phyloP scores from a whole-genome alignment of 139 green algal species.

The Spirogloea muscicola region DNA sequence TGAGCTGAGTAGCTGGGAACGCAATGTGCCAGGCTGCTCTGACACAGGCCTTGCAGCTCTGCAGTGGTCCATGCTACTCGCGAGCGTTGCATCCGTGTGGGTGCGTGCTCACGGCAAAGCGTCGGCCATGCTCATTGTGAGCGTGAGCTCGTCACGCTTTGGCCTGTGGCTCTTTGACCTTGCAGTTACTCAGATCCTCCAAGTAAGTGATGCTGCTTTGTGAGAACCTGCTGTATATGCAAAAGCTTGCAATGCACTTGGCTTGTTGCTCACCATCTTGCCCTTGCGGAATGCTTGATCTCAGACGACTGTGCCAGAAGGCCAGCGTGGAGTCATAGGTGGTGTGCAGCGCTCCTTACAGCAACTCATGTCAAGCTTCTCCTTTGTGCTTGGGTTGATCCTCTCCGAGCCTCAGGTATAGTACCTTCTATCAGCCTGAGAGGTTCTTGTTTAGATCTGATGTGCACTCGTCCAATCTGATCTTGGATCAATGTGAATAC shows the following conservation, averaged over 20 bases:
- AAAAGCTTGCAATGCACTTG: neutral
- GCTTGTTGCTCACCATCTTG: neutral
- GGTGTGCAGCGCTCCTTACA: slow-evolving; percentile 76
- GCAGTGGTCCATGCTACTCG: slow-evolving; percentile 19
- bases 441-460: no score
- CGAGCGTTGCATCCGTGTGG: slow-evolving; percentile 45
- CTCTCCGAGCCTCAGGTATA: slow-evolving; percentile 9
- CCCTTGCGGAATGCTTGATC: neutral
- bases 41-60: neutral
- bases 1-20: neutral
- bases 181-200: slow-evolving; percentile 72
- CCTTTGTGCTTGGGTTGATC: slow-evolving; percentile 57
- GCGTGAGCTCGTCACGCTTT: slow-evolving; percentile 63
- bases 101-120: neutral
- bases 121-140: slow-evolving; percentile 57
- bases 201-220: slow-evolving; percentile 54
- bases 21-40: neutral
- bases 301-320: slow-evolving; percentile 11
- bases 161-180: slow-evolving; percentile 83
- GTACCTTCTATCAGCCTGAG: no score
- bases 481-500: neutral
- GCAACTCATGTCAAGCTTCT: slow-evolving; percentile 59
- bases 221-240: neutral
- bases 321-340: slow-evolving; percentile 58
- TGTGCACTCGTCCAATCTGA: no score